Conservation (phyloP, 345 rosid species). For the Eutrema japonicum region DNA sequence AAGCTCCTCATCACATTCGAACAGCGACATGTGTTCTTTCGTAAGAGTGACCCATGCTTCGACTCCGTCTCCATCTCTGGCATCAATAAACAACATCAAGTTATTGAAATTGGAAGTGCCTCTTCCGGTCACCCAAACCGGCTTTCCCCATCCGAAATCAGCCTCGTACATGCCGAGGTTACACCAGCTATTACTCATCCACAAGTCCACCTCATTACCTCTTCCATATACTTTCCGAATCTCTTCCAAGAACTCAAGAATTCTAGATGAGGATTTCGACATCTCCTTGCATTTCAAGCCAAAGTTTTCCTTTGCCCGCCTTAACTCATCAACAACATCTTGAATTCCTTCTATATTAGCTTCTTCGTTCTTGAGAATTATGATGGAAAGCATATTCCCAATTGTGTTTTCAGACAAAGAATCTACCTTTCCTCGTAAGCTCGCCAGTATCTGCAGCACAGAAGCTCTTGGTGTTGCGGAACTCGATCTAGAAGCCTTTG, state of each 20-base stretch:
- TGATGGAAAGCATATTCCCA: conserved; percentile 42
- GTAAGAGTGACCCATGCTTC: conserved; percentile 57
- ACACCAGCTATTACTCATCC: conserved; percentile 50
- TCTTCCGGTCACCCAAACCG: conserved; percentile 48
- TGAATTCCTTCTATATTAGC: conserved; percentile 21
- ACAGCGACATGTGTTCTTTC: conserved; percentile 35
- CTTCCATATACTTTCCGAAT: conserved; percentile 20
- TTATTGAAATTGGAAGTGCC: conserved; percentile 41
- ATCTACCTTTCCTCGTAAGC: conserved; percentile 36
- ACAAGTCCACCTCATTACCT: conserved; percentile 33
- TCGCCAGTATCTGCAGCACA: conserved; percentile 30
- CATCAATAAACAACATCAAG: conserved; percentile 47
- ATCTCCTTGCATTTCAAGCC: conserved; percentile 21
- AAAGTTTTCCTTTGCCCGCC: conserved; percentile 18
- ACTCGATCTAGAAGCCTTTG: conserved; percentile 33
- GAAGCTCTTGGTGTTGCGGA: conserved; percentile 29
- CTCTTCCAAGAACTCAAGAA: conserved; percentile 26
- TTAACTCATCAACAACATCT: conserved; percentile 37
- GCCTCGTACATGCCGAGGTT: conserved; percentile 49
- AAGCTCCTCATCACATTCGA: conserved; percentile 40
- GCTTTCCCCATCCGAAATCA: conserved; percentile 68
- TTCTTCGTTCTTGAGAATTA: conserved; percentile 38
- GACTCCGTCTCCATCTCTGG: conserved; percentile 46
- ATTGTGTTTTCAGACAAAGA: conserved; percentile 31
- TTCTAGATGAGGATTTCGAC: neutral